A percentile compares a stretch with the other conserved stretches of the same genome.
Conservation (phyloP, 176 grass and related monocot species). For the Typha latifolia region DNA sequence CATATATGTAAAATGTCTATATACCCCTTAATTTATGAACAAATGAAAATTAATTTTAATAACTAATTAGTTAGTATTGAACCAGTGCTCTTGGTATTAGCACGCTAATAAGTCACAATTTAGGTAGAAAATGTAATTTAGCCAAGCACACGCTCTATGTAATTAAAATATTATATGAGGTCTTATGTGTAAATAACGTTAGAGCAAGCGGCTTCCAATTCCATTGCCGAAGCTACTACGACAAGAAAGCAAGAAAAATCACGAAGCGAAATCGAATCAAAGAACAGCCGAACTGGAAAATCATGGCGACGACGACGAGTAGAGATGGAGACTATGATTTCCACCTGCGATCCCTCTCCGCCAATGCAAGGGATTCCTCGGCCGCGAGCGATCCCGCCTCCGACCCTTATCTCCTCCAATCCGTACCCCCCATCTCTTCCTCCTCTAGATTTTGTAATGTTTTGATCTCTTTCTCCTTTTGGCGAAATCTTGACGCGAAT, state of each 20-base stretch:
- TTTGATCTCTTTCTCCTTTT: not conserved
- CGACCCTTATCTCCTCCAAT: conserved; percentile 74
- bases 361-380: conserved; percentile 65
- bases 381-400: conserved; percentile 53
- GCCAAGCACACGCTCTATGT: too few relatives aligned
- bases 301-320: not conserved
- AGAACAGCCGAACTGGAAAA: not conserved
- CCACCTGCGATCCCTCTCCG: conserved; percentile 85
- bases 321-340: conserved; percentile 59
- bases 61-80: too few relatives aligned
- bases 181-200: too few relatives aligned
- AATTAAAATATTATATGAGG: too few relatives aligned
- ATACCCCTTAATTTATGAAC: too few relatives aligned
- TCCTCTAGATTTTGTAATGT: not conserved
- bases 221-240: not conserved
- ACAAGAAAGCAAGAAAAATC: not conserved
- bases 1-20: too few relatives aligned
- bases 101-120: too few relatives aligned
- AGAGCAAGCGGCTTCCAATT: not conserved
- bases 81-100: too few relatives aligned
- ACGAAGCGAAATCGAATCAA: not conserved
- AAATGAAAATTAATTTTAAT: too few relatives aligned
- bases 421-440: conserved; percentile 30
- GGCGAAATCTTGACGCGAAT: not conserved
- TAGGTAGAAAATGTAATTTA: too few relatives aligned